Base-by-base conservation (phyloP, 2,329 filamentous ascomycete species). In the Sarocladium strictum region DNA sequence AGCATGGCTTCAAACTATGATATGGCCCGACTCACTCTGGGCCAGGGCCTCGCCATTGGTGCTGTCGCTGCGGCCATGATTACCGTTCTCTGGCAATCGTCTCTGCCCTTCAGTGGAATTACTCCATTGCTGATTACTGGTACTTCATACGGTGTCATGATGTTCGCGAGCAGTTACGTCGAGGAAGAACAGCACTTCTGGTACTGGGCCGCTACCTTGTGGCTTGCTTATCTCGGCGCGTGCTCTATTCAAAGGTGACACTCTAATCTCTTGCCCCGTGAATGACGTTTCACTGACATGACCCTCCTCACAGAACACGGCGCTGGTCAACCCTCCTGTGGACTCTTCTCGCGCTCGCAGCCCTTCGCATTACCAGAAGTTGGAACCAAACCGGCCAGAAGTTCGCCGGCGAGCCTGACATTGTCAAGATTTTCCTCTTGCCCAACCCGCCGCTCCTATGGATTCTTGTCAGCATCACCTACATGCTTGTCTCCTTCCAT, bases 321-420 rank as follows among this genome's bases (percentile, higher is more conserved):
- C 64, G 64, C 1, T 40, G 67, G 0, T 50, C 65, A 4, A 64
- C 66, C 7, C 59, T 65, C 1, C 37, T 80, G 14, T 65, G 61
- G 57, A 57, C 65, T 9, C 24, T 69, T 4, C 62, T 78, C 29
- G 74, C 88, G 0, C 74, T 93, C 7, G 63, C 77, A 1, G 71
- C 82, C 7, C 79, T 89, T 53, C 81, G 92, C 33, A 62, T 96
- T 2, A 73, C 84, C 35, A 77, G 90, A 41, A 81, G 87, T 55
- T 99, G 93, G 93, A 97, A 97, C 65, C 94, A 97, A 68, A 97
- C 94, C 0, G 94, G 94, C 3, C 93, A 97, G 66, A 99, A 99
- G 68, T 92, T 90, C 62, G 87, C 94, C 1, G 92, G 92, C n/a
- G 87, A 86, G 37, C 84, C 90, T 24, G 94, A 97, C 64, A 89